Conservation (phyloP, 208 protist species). For the Trypanosoma lewisi region DNA sequence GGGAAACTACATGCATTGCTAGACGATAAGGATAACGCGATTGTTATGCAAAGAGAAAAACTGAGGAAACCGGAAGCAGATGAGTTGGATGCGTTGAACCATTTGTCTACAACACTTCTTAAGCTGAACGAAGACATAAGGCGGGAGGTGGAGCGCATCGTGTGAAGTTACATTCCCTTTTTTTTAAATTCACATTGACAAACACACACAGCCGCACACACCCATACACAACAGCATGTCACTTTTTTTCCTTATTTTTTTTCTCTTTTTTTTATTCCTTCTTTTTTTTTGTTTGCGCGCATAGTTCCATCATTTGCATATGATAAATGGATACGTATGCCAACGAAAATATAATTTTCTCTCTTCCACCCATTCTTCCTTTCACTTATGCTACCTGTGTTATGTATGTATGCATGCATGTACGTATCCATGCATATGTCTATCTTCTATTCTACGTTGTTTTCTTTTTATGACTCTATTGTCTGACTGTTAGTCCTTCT, state of each 20-base stretch:
- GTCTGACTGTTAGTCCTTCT: constrained; percentile 5
- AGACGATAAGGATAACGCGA: constrained; percentile 32
- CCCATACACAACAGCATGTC: no score
- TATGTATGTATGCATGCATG: no score
- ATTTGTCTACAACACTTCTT: constrained; percentile 28
- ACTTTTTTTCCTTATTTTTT: constrained; percentile 8
- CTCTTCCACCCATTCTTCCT: no score
- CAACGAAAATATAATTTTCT: background rate
- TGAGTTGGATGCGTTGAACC: constrained; percentile 21
- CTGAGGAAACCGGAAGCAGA: constrained; percentile 9
- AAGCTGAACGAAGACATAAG: constrained; percentile 11
- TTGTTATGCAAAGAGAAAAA: constrained; percentile 30
- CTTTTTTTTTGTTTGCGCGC: background rate
- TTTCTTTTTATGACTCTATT: background rate
- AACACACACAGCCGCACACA: no score
- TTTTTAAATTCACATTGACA: no score
- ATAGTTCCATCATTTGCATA: background rate
- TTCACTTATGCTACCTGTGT: no score
- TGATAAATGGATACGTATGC: background rate
- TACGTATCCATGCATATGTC: no score
- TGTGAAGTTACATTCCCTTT: no score
- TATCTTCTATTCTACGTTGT: no score
- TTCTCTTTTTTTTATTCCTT: constrained; percentile 12
- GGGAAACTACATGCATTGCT: constrained; percentile 59
- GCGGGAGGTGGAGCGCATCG: constrained; percentile 11